Evolutionary conservation across 805 yeast genomes (phyloP).

Genomic region (Candida hispaniensis): DNA sequence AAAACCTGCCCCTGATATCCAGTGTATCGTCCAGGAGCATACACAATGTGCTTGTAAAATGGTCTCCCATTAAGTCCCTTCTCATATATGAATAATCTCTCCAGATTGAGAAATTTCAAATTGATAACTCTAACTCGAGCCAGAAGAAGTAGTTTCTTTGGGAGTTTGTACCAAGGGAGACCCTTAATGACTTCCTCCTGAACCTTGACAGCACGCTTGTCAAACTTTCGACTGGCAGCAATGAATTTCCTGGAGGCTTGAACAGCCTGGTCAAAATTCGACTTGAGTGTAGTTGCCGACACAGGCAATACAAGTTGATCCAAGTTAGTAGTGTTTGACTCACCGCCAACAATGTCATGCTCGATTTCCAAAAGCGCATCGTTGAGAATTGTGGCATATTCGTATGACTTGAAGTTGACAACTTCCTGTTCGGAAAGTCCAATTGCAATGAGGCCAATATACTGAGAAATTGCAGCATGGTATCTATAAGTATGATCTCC

Average conservation of each 20-base stretch:
- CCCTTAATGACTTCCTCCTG: conserved; percentile 47
- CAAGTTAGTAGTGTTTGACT: too few species aligned
- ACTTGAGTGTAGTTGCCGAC: background rate
- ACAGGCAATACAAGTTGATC: too few species aligned
- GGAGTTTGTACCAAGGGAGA: conserved; percentile 61
- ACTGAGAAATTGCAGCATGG: conserved; percentile 48
- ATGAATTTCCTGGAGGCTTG: conserved; percentile 21
- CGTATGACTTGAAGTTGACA: conserved; percentile 33
- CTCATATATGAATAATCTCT: conserved; percentile 37
- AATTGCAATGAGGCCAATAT: conserved; percentile 40
- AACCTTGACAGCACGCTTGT: conserved; percentile 37
- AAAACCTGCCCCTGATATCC: conserved; percentile 51
- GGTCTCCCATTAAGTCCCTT: conserved; percentile 41
- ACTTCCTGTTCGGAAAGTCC: conserved; percentile 41
- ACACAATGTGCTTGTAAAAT: conserved; percentile 53
- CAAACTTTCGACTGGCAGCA: conserved; percentile 35
- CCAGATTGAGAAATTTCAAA: conserved; percentile 34
- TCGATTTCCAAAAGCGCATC: conserved; percentile 33
- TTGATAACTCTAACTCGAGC: conserved; percentile 29
- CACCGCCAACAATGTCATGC: conserved; percentile 29
- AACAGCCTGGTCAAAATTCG: conserved; percentile 4
- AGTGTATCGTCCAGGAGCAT: conserved; percentile 48
- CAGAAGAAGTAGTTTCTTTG: conserved; percentile 22
- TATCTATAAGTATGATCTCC: conserved; percentile 53
- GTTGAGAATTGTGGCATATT: conserved; percentile 34